Percentiles rank a stretch among this genome's conserved stretches.
Conservation (phyloP, 2,329 filamentous ascomycete genomes). For the Pyrenophora seminiperda region DNA sequence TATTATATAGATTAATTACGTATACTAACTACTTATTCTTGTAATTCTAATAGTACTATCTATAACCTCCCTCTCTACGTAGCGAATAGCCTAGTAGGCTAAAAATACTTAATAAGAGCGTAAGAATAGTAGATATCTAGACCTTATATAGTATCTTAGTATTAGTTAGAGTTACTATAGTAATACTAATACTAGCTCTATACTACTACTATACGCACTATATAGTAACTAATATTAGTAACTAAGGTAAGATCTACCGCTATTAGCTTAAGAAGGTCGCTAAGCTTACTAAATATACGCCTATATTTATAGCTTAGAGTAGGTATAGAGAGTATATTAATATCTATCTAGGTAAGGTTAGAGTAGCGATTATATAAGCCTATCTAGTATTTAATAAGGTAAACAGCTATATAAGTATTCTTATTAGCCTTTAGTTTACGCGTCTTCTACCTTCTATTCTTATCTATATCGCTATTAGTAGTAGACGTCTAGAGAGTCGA, state of each 20-base stretch:
- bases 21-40: not conserved
- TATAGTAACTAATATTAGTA: no score
- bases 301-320: not conserved
- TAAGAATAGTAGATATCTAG: no score
- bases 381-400: not conserved
- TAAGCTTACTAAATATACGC: slow-evolving; percentile 1
- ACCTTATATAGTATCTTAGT: no score
- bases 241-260: not conserved
- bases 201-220: not conserved
- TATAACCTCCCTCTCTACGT: not conserved
- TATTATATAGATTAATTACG: slow-evolving; percentile 1
- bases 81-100: not conserved
- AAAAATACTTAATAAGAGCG: not conserved
- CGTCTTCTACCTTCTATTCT: slow-evolving; percentile 1
- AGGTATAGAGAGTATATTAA: slow-evolving; percentile 6
- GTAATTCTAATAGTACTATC: not conserved
- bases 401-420: not conserved
- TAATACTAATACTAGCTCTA: not conserved
- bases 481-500: slow-evolving; percentile 1
- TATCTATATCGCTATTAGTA: slow-evolving; percentile 4
- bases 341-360: slow-evolving; percentile 1
- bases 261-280: not conserved
- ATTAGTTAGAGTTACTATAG: not conserved
- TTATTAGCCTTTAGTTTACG: not conserved
- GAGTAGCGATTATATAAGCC: not conserved